phyloP scores from a whole-genome alignment of 2,329 filamentous ascomycete species.

The Byssochlamys sp. region DNA sequence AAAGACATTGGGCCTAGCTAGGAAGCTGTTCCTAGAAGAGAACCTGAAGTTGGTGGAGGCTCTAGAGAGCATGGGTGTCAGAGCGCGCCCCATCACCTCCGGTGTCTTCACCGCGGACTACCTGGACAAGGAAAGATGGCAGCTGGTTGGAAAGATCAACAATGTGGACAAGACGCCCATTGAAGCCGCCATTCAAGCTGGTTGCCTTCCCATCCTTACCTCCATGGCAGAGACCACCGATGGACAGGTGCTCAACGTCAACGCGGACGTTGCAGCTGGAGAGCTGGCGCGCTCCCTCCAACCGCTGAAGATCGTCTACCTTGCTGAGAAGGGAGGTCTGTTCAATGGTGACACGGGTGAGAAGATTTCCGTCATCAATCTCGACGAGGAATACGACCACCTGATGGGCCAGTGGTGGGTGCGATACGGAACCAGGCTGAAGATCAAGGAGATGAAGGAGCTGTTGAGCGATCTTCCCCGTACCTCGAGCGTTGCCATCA shows the following conservation, averaged over 20 bases:
- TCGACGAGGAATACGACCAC: slow-evolving; percentile 89
- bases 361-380: slow-evolving; percentile 94
- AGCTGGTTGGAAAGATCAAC: slow-evolving; percentile 90
- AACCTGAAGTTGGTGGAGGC: slow-evolving; percentile 87
- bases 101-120: slow-evolving; percentile 91
- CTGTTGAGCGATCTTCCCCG: slow-evolving; percentile 78
- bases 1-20: slow-evolving; percentile 82
- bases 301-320: slow-evolving; percentile 92
- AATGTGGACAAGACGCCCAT: slow-evolving; percentile 84
- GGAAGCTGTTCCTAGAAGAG: slow-evolving; percentile 89
- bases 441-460: slow-evolving; percentile 97
- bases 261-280: slow-evolving; percentile 90
- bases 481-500: slow-evolving; percentile 91
- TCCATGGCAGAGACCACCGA: slow-evolving; percentile 92
- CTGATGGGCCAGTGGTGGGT: slow-evolving; percentile 94
- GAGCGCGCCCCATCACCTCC: slow-evolving; percentile 76
- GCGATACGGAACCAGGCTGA: slow-evolving; percentile 83
- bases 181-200: slow-evolving; percentile 79
- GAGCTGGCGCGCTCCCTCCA: slow-evolving; percentile 81
- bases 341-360: slow-evolving; percentile 88
- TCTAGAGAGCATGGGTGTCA: slow-evolving; percentile 79
- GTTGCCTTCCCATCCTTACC: slow-evolving; percentile 84
- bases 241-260: slow-evolving; percentile 90
- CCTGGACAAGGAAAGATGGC: slow-evolving; percentile 90
- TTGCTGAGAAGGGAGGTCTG: slow-evolving; percentile 94